A percentile compares a stretch with the other conserved stretches of the same genome.
Evolutionary conservation across 1,139 yeast species (phyloP).

Genomic region (Hemisphaericaspora xylanilytica): DNA sequence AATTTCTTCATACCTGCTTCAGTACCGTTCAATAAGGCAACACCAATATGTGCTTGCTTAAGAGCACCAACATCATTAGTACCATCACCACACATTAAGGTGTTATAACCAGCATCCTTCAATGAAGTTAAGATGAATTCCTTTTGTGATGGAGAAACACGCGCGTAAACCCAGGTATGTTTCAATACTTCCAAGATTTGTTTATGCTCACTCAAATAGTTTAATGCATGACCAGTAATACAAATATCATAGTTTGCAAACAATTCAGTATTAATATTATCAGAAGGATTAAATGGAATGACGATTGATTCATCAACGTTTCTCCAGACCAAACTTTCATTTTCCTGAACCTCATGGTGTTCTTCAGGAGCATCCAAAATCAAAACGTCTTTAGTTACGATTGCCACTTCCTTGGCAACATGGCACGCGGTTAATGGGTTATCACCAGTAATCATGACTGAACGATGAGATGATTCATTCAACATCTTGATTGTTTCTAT

Average conservation of each 20-base stretch:
- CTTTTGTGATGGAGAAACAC: slow-evolving; percentile 96
- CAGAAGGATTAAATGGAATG: slow-evolving; percentile 65
- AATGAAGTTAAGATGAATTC: slow-evolving; percentile 83
- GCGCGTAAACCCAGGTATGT: slow-evolving; percentile 95
- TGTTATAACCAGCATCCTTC: slow-evolving; percentile 86
- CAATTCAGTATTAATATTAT: slow-evolving; percentile 54
- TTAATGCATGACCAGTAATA: slow-evolving; percentile 89
- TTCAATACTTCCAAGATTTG: slow-evolving; percentile 72
- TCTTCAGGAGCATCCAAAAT: slow-evolving; percentile 86
- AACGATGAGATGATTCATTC: slow-evolving; percentile 92
- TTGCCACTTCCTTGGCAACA: slow-evolving; percentile 90
- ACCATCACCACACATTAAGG: slow-evolving; percentile 99
- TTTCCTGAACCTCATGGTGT: slow-evolving; percentile 49
- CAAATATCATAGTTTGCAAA: slow-evolving; percentile 80
- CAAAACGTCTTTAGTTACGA: slow-evolving; percentile 75
- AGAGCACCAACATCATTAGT: slow-evolving; percentile 99
- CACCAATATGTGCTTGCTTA: slow-evolving; percentile 97
- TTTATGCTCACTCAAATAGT: slow-evolving; percentile 57
- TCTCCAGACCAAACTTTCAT: slow-evolving; percentile 75
- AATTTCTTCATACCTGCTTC: slow-evolving; percentile 91
- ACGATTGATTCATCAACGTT: slow-evolving; percentile 73
- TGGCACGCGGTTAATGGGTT: slow-evolving; percentile 98
- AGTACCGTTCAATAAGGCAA: slow-evolving; percentile 94
- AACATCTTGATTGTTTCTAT: slow-evolving; percentile 86
- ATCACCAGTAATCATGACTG: slow-evolving; percentile 98